Evolutionary conservation across 2,329 filamentous ascomycete species (phyloP), one percentile per base, ranked within the genome.

Genomic region (Botryotinia calthae): DNA sequence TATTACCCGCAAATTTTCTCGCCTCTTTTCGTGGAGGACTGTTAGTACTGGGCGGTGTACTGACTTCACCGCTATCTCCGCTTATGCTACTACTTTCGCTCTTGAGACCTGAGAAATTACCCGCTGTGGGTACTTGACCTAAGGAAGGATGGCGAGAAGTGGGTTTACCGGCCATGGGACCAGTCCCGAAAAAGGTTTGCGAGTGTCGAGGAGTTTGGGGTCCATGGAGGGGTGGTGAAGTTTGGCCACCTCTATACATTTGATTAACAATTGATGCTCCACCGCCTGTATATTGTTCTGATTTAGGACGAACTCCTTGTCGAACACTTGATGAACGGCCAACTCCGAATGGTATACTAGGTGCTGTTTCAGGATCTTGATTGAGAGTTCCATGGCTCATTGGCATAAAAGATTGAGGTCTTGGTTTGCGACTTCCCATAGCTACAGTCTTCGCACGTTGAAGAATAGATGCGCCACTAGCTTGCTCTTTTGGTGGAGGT

Each of bases 181-280:
- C 84, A 77, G 84, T 82, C 22, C 83, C 83, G 82, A 92, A 92
- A 83, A 92, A 92, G 46, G 88, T 89, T 79, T 88, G 86, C 75
- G 88, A 88, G 80, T 87, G 84, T 74, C 90, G 83, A 78, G 89
- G 83, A 81, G 89, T 85, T 84, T 84, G 68, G 72, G 82, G 73
- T 80, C 86, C 79, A 76, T 84, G 84, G 40, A 90, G 83, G 5
- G 87, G 84, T 62, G 89, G 86, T 34, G 90, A 91, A 61, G 82
- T 84, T 72, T 88, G 85, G 16, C 90, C 88, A 22, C 91, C 91
- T 79, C 91, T 91, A 84, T 97, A 97, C 92, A 97, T 97, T 82
- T 95, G 94, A 78, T 93, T 93, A 66, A 97, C 91, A 44, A 97
- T 88, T 74, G 87, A 89, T 12, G 93, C 92, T 28, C 90, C 90